phyloP scores from a whole-genome alignment of 139 green algal species.

The Chlorella ohadii region DNA sequence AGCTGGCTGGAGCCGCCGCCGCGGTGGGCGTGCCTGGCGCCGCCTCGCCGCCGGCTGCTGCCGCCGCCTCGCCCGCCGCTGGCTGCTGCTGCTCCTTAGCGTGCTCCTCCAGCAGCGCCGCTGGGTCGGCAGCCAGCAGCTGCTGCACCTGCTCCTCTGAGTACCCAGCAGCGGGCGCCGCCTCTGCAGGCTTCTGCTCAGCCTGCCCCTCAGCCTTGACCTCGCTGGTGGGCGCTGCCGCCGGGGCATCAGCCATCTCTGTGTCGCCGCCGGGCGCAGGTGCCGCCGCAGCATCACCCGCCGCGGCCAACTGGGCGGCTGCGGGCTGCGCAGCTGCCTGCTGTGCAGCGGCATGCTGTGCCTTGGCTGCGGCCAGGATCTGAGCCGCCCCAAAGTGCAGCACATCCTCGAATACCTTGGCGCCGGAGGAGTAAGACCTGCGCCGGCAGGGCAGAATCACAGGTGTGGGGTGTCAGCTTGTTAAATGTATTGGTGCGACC shows the following conservation, averaged over 20 bases:
- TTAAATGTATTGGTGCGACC: no score
- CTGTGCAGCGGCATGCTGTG: background rate
- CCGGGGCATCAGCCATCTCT: conserved; percentile 16
- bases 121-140: conserved; percentile 40
- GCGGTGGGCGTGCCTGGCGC: background rate
- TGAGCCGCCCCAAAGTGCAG: conserved; percentile 61
- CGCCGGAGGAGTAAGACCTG: conserved; percentile 22
- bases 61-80: background rate
- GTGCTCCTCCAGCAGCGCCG: conserved; percentile 27
- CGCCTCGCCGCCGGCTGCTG: background rate
- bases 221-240: background rate
- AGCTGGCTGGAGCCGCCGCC: background rate
- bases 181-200: background rate
- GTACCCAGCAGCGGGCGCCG: conserved; percentile 20
- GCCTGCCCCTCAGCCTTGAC: background rate
- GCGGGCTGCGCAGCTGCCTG: conserved; percentile 8
- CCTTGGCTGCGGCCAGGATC: conserved; percentile 51
- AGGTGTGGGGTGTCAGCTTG: no score
- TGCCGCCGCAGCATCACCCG: background rate
- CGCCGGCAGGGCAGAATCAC: background rate
- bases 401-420: conserved; percentile 68
- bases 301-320: background rate
- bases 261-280: conserved; percentile 5
- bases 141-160: conserved; percentile 38
- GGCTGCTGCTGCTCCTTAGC: background rate